Evolutionary conservation across 345 rosid species (phyloP).

Genomic region (Eucalyptus viminalis): DNA sequence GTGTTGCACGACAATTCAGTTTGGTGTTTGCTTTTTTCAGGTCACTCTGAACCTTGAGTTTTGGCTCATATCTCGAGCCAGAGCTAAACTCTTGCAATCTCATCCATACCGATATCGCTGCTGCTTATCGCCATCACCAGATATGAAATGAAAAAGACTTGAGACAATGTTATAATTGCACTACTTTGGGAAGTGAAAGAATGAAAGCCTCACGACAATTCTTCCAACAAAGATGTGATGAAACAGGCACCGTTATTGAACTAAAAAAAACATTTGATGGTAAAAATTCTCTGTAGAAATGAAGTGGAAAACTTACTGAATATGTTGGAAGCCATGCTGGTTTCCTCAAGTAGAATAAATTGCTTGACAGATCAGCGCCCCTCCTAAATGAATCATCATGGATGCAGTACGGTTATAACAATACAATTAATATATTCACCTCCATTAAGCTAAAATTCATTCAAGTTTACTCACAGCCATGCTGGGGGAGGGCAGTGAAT

Average conservation of each 20-base stretch:
- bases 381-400: conserved; percentile 25
- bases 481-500: conserved; percentile 98
- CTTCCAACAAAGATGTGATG: not conserved
- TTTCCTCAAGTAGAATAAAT: conserved; percentile 42
- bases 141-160: not conserved
- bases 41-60: not conserved
- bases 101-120: not conserved
- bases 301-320: conserved; percentile 43
- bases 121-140: not conserved
- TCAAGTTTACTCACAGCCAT: conserved; percentile 70
- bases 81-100: not conserved
- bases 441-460: not conserved
- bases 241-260: not conserved
- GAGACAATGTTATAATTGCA: not conserved
- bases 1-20: not conserved
- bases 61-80: not conserved
- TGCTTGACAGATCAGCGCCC: conserved; percentile 20
- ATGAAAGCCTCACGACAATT: not conserved
- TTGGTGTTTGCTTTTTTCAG: not conserved
- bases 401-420: not conserved
- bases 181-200: not conserved
- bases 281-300: not conserved
- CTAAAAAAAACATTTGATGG: not conserved
- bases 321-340: conserved; percentile 80
- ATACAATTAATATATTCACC: not conserved